These are phyloP conservation scores for Corylus americana DNA, from an alignment of 306 rosid genomes.

Conservation along the genomic window DNA sequence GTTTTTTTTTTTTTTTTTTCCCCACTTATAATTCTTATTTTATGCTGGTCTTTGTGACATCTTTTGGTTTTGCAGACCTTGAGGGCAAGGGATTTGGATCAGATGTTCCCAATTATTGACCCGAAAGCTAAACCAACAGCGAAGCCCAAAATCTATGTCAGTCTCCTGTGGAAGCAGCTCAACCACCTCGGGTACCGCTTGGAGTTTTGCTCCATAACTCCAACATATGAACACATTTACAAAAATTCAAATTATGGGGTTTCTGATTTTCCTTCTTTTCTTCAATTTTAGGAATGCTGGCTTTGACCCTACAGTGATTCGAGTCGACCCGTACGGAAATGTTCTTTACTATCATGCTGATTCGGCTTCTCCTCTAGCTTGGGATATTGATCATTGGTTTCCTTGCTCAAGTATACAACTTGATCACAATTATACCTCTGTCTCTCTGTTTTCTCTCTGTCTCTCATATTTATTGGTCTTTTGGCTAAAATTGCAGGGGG, in stretches of 20 bases:
- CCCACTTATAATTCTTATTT: not conserved
- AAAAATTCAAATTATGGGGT: not conserved
- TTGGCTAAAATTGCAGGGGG: constrained; percentile 63
- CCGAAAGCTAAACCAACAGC: constrained; percentile 75
- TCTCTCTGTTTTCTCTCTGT: constrained; percentile 10
- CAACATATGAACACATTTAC: not conserved
- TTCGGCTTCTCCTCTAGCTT: constrained; percentile 91
- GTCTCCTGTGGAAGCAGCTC: constrained; percentile 93
- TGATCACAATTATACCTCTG: constrained; percentile 1
- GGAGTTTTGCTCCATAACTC: constrained; percentile 14
- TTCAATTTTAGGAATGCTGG: constrained; percentile 80
- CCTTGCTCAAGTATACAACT: constrained; percentile 75
- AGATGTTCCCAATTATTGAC: constrained; percentile 67
- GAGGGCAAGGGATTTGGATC: constrained; percentile 56
- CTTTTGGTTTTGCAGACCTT: constrained; percentile 40
- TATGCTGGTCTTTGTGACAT: not conserved
- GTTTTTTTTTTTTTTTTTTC: not conserved
- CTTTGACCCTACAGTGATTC: constrained; percentile 86
- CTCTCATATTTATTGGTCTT: constrained; percentile 12
- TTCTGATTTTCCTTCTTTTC: constrained; percentile 7
- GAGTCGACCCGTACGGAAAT: constrained; percentile 85
- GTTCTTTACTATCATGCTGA: constrained; percentile 93
- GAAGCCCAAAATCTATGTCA: constrained; percentile 69
- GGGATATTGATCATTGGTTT: constrained; percentile 99
- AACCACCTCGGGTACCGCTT: constrained; percentile 78